phyloP scores from a whole-genome alignment of 108 stramenopile species.

The Nannochloropsis salina region DNA sequence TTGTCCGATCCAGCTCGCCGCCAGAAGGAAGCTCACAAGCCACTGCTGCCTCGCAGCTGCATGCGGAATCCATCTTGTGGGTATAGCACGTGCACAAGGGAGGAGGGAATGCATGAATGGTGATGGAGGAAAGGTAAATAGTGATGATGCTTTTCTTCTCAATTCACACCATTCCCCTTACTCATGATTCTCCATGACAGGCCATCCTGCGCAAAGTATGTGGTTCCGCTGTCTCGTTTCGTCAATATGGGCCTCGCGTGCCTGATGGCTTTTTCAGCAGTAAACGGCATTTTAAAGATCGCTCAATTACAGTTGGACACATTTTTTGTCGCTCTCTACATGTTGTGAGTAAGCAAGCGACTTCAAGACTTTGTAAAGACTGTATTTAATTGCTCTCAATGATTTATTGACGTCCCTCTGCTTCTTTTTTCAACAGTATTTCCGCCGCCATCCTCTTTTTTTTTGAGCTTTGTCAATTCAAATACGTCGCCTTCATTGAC shows the following conservation, averaged over 20 bases:
- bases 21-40: not conserved
- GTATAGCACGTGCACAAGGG: no score
- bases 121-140: no score
- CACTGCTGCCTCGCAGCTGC: not conserved
- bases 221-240: not conserved
- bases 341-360: not conserved
- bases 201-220: not conserved
- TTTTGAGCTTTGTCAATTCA: slow-evolving; percentile 10
- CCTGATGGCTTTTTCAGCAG: slow-evolving; percentile 7
- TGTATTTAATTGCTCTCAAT: no score
- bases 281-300: not conserved
- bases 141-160: no score
- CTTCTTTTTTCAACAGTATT: not conserved
- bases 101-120: no score
- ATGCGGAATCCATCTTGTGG: no score
- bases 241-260: slow-evolving; percentile 2
- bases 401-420: not conserved
- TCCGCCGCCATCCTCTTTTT: slow-evolving; percentile 8
- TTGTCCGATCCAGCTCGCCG: not conserved
- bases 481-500: not conserved
- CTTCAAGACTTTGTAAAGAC: not conserved
- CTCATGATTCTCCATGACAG: not conserved
- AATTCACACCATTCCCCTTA: not conserved
- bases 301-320: not conserved
- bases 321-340: not conserved